Evolutionary conservation across 1,139 yeast genomes (phyloP).

Genomic region (Meyerozyma carpophila): DNA sequence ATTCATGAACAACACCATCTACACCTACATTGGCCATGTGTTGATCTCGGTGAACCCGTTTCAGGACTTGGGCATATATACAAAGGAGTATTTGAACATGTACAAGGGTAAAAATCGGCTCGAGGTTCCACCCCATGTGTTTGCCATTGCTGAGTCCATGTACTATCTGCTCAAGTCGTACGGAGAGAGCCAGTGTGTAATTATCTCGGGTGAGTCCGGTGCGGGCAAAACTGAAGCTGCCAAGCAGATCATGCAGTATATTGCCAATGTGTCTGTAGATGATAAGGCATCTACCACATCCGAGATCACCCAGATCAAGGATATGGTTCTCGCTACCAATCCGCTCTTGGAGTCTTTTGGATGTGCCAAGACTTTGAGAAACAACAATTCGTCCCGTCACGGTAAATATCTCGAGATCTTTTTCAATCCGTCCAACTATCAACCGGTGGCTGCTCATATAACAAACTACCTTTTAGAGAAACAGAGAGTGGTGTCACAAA

Average conservation of each 20-base stretch:
- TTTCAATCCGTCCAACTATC: conserved; percentile 67
- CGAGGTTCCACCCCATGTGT: conserved; percentile 99
- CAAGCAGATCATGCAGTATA: conserved; percentile 96
- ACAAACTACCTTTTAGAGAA: conserved; percentile 93
- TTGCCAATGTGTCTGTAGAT: conserved; percentile 70
- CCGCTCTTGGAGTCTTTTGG: conserved; percentile 96
- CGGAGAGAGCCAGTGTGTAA: conserved; percentile 94
- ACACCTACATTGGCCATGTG: conserved; percentile 84
- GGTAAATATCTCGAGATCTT: conserved; percentile 94
- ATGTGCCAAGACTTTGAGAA: conserved; percentile 95
- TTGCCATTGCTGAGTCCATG: conserved; percentile 96
- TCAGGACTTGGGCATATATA: conserved; percentile 91
- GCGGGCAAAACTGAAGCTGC: conserved; percentile 99
- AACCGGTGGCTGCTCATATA: conserved; percentile 93
- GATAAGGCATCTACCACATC: conserved; percentile 35
- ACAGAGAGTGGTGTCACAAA: conserved; percentile 93
- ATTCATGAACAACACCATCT: conserved; percentile 83
- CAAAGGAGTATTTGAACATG: conserved; percentile 64
- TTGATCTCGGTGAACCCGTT: conserved; percentile 96
- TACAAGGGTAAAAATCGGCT: conserved; percentile 90
- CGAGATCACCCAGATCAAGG: conserved; percentile 79
- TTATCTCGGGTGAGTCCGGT: conserved; percentile 97
- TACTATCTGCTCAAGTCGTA: conserved; percentile 92
- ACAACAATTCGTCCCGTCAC: conserved; percentile 94
- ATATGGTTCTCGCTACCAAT: conserved; percentile 96